phyloP scores from a whole-genome alignment of 495 filamentous ascomycete species.

The Amphirosellinia nigrospora region DNA sequence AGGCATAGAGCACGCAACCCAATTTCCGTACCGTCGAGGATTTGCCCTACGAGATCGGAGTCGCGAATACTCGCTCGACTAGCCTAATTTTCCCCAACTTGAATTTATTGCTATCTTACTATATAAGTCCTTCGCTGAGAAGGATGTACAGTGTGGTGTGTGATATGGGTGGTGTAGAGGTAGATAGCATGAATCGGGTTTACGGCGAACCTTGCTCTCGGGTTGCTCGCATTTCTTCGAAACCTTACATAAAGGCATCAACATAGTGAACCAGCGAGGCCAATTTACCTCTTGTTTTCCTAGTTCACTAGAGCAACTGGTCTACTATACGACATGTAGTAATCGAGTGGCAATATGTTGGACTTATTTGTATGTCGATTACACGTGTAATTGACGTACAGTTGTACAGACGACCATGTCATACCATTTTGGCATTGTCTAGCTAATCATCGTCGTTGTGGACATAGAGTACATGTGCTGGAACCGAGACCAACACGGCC shows the following conservation, averaged over 20 bases:
- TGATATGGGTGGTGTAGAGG: not conserved
- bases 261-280: not conserved
- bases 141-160: not conserved
- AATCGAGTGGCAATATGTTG: not conserved
- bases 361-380: not conserved
- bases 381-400: not conserved
- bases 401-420: not conserved
- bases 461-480: slow-evolving; percentile 1
- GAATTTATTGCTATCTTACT: no score
- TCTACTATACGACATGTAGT: not conserved
- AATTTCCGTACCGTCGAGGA: no score
- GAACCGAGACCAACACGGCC: not conserved
- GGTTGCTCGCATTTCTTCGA: not conserved
- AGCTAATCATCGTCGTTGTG: not conserved
- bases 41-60: no score
- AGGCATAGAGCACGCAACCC: no score
- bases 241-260: not conserved
- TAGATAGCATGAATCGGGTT: not conserved
- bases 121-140: not conserved
- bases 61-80: no score
- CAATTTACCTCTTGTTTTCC: not conserved
- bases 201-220: not conserved
- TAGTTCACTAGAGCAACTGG: not conserved
- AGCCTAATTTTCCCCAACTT: no score
- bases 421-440: not conserved